Evolutionary conservation across 495 filamentous ascomycete genomes (phyloP).

Genomic region (Xylaria castorea): DNA sequence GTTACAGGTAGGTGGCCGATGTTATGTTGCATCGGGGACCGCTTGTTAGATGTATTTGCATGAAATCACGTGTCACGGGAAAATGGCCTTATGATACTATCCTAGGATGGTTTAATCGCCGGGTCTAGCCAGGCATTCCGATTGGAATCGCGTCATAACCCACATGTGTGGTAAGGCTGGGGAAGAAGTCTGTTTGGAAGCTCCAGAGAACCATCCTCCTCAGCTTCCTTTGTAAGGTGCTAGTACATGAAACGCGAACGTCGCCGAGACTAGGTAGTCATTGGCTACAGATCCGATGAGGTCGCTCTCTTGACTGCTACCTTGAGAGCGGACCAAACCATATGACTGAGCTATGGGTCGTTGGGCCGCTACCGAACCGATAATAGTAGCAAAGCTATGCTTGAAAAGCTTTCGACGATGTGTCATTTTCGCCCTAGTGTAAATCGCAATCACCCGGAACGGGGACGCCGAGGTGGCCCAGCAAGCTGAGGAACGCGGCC

Average conservation of each 20-base stretch:
- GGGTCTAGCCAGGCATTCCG: conserved; percentile 7
- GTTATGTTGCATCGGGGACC: conserved; percentile 18
- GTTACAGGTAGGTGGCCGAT: conserved; percentile 2
- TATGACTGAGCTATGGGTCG: neutral
- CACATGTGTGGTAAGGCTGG: conserved; percentile 23
- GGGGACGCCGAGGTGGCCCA: conserved; percentile 8
- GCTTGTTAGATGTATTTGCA: conserved; percentile 14
- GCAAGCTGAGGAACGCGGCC: conserved; percentile 10
- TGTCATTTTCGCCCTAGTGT: conserved; percentile 9
- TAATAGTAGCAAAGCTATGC: conserved; percentile 9
- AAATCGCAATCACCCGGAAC: conserved; percentile 15
- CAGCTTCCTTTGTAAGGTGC: conserved; percentile 9
- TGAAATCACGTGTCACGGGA: conserved; percentile 1
- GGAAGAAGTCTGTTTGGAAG: conserved; percentile 17
- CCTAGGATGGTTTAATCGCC: conserved; percentile 6
- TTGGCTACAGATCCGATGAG: conserved; percentile 6
- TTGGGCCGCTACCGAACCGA: neutral
- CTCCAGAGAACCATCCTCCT: conserved; percentile 10
- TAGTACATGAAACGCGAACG: conserved; percentile 20
- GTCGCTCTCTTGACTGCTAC: conserved; percentile 11
- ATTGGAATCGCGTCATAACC: conserved; percentile 20
- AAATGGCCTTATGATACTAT: conserved; percentile 12
- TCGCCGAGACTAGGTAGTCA: conserved; percentile 5
- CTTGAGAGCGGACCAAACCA: neutral
- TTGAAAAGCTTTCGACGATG: neutral